Evolutionary conservation across 129 eudicot genomes (phyloP), one percentile per base, ranked within the genome.

Genomic region (Flaveria linearis): DNA sequence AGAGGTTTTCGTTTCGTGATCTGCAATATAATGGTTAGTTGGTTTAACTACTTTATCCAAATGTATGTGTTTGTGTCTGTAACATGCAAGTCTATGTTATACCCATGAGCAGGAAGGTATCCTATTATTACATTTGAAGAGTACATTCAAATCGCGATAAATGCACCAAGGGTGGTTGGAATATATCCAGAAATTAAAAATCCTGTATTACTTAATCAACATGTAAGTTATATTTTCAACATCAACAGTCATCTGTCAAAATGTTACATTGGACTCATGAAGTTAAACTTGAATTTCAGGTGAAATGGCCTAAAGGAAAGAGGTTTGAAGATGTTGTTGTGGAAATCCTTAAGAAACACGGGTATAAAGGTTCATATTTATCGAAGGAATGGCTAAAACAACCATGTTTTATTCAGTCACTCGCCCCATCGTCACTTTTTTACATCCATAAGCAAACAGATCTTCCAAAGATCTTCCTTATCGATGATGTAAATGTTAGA

Each of bases 151-250:
- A 91, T 94, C 83, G 96, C 97, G 13, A 82, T 91, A 68, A 86
- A 91, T 71, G 97, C 98, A 41, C 90, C 93, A 11, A 83, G 98
- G 82, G 84, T 89, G 10, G 97, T 94, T 53, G 98, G 98, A 71
- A 91, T 94, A 77, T 94, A 91, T 85, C 98, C 98, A 64, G 98
- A 94, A 84, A 87, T 94, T 11, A 94, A 94, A 74, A 86, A 84
- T 82, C 98, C 98, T 1, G 83, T 91, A 18, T 78, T 91, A 70
- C 86, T 94, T 81, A 94, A 91, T 82, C 86, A 89, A 57, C 97
- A 78, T 53, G 98, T 94, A 67, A 86, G 97, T 77, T 78, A 56
- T 25, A 39, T 55, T 70, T n/a, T 30, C 71, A 39, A 42, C 46
- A 3, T 45, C 82, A 7, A 15, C 20, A 9, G 76, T 55, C 18